Evolutionary conservation across 129 eudicot species (phyloP).

Genomic region (Sambucus nigra): DNA sequence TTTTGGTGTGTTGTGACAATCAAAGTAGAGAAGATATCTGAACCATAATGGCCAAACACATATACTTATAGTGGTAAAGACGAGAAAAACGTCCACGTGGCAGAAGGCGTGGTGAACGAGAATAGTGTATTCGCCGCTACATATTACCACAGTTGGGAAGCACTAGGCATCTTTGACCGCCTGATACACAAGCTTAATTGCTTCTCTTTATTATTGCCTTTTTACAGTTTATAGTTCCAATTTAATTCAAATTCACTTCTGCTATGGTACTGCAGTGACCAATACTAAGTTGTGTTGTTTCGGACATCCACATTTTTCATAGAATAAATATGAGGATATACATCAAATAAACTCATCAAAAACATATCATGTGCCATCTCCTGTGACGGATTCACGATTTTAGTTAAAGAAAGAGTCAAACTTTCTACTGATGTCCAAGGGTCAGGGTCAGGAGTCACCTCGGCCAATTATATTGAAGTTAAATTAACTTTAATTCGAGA

Average conservation of each 20-base stretch:
- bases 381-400: no score
- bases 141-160: slow-evolving; percentile 21
- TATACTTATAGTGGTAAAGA: slow-evolving; percentile 3
- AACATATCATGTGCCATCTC: no score
- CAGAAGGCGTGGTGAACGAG: slow-evolving; percentile 45
- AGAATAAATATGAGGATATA: no score
- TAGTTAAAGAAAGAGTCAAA: no score
- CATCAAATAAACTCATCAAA: no score
- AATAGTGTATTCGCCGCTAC: slow-evolving; percentile 36
- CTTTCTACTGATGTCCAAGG: no score
- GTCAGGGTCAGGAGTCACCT: no score
- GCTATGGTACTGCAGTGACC: no score
- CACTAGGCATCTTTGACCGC: slow-evolving; percentile 10
- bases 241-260: neutral
- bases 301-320: no score
- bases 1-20: neutral
- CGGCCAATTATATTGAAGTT: no score
- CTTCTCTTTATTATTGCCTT: neutral
- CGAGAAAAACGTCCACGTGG: slow-evolving; percentile 31
- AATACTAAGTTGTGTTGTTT: no score
- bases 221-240: neutral
- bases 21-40: neutral
- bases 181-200: neutral
- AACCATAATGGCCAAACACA: slow-evolving; percentile 7
- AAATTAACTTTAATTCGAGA: no score